Base-by-base conservation (phyloP, 768 basidiomycete species). In the Russula ochroleuca region DNA sequence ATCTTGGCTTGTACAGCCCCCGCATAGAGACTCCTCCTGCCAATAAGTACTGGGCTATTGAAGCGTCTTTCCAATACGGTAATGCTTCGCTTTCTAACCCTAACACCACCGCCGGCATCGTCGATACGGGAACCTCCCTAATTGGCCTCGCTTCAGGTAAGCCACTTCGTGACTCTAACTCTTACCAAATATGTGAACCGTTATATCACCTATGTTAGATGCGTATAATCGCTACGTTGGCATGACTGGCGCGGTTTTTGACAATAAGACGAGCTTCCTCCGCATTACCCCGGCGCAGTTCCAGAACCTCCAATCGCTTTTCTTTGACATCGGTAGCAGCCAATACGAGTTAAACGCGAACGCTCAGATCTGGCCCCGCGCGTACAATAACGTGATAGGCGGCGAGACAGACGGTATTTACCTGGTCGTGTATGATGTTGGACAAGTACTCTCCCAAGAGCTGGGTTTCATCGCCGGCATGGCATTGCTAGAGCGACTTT, bases 401-500 rank as follows among this genome's bases (percentile, higher is more conserved):
- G 79, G 82, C 41, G 70, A 61, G 14, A 48, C 68, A 5, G 48
- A 66, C 63, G 56, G 64, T 62, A 72, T 81, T 38, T 81, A 81
- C 70, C 71, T 75, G 38, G 69, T 78, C 56, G 73, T 78, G 54
- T 59, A 61, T n/a, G 67, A 71, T 70, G 63, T 81, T 41, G 83
- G 83, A 33, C 8, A 11, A 4, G 0, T 0, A 64, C 68, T 5
- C 38, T 69, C 52, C 21, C 28, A 28, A 28, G 37, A 35, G 0
- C 70, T 85, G 21, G 81, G 83, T 73, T 83, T 85, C 67, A 77
- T 85, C 71, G 78, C 83, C 71, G 82, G 84, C 15, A 77, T 75
- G 69, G 68, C 72, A 4, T 85, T 83, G 77, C 75, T 85, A 28
- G 79, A 83, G 73, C 83, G 86, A 15, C 87, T 84, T 79, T 87